Conservation (phyloP, 495 filamentous ascomycete genomes). For the Aspergillus ellipticus region DNA sequence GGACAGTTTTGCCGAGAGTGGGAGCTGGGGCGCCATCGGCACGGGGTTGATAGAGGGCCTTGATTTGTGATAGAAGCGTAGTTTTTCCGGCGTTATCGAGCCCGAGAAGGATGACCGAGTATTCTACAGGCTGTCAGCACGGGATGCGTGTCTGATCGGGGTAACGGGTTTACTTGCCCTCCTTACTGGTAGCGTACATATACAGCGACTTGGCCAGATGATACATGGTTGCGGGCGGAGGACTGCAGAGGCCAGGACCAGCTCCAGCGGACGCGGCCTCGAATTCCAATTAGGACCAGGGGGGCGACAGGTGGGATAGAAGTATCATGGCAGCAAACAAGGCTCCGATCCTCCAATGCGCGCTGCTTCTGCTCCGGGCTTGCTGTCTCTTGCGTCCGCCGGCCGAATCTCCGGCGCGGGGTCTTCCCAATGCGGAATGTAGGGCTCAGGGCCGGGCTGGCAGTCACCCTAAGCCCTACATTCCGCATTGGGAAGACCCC, state of each 20-base stretch:
- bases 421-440: constrained; percentile 24
- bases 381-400: not conserved
- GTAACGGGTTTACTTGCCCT: constrained; percentile 51
- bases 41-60: constrained; percentile 73
- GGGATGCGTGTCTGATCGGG: not conserved
- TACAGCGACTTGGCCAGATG: constrained; percentile 95
- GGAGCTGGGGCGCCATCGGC: constrained; percentile 47
- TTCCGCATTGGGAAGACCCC: constrained; percentile 9
- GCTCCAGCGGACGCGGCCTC: not conserved
- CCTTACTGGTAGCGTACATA: constrained; percentile 90
- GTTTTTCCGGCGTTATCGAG: constrained; percentile 99
- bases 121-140: constrained; percentile 55
- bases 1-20: constrained; percentile 72
- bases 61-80: constrained; percentile 94
- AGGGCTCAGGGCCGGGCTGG: constrained; percentile 27
- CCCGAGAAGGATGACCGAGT: constrained; percentile 93
- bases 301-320: constrained; percentile 8
- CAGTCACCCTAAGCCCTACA: constrained; percentile 18
- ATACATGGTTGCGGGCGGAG: constrained; percentile 65
- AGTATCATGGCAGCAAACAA: constrained; percentile 23
- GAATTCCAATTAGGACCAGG: constrained; percentile 18
- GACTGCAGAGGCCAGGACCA: not conserved
- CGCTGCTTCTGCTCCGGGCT: not conserved
- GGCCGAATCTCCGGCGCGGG: not conserved
- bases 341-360: not conserved